Evolutionary conservation across 2,329 filamentous ascomycete species (phyloP), one percentile per base, ranked within the genome.

Genomic region (Paracamarosporium sp.): DNA sequence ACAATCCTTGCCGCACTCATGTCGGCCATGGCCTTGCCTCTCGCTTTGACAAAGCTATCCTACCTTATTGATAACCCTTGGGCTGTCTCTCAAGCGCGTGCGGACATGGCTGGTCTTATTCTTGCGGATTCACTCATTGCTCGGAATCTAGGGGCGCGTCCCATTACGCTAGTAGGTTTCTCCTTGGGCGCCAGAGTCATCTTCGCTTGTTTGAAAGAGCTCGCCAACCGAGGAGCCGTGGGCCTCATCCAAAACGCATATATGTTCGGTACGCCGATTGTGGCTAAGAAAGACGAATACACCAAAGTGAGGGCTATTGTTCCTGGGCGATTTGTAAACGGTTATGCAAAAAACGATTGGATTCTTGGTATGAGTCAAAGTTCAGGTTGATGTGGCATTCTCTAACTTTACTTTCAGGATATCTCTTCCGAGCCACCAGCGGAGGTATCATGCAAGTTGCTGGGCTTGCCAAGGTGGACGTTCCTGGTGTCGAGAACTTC

Each of bases 61-160:
- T 99, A 99, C 72, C 84, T 99, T 20, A 97, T 99, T 64, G 95
- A 99, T 77, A 99, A 99, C 71, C 95, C 95, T 0, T 99, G 95
- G 95, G 92, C 90, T 25, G 93, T 97, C n/a, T 98, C 95, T 1
- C 85, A 97, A 48, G 92, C 95, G 69, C 88, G 95, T 67, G 95
- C 95, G 28, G 93, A 90, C 69, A 85, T 91, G 55, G 92, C 94
- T 7, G 95, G 95, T 3, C 85, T 97, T 45, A 96, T 99, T 73
- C 84, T 99, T 53, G 95, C 95, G 1, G 95, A 99, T 76, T 97
- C 94, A 0, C 82, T 99, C 31, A 91, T 96, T 59, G 93, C 97
- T 67, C 88, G 93, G 47, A 97, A 96, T 72, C 82, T 99, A 20
- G 95, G 95, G 15, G 92, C 93, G 5, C 86, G 95, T 27, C 95